Percentiles rank a stretch among this genome's conserved stretches.
Evolutionary conservation across 441 rosid species (phyloP).

Genomic region (Metrosideros polymorpha): DNA sequence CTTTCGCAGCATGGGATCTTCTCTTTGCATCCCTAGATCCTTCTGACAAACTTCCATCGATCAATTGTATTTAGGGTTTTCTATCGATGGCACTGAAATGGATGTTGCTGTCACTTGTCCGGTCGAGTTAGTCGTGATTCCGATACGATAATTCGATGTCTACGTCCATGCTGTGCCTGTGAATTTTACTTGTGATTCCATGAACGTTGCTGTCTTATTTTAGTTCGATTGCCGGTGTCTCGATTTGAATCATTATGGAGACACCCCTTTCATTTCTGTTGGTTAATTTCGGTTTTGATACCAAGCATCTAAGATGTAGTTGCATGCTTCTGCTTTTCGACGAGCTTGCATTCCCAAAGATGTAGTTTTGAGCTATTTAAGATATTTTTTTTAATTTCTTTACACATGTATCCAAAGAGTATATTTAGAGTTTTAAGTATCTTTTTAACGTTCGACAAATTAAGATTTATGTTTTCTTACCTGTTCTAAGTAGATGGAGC

Average conservation of each 20-base stretch:
- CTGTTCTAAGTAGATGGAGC: slow-evolving; percentile 43
- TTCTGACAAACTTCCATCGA: neutral
- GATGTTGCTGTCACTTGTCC: neutral
- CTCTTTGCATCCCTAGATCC: neutral
- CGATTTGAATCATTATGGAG: neutral
- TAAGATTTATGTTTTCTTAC: neutral
- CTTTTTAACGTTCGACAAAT: neutral
- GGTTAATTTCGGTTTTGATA: neutral
- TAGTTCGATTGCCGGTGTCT: neutral
- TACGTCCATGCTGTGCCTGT: neutral
- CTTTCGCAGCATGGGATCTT: neutral
- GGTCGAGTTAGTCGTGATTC: neutral
- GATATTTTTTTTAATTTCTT: neutral
- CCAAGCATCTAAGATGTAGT: neutral
- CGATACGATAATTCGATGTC: neutral
- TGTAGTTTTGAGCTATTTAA: neutral
- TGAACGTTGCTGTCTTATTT: neutral
- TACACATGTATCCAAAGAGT: neutral
- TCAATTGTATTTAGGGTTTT: neutral
- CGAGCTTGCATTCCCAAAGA: neutral
- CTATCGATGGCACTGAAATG: neutral
- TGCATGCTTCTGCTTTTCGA: neutral
- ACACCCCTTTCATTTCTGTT: neutral
- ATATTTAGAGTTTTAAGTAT: neutral
- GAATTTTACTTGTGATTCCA: neutral